phyloP scores from a whole-genome alignment of 768 basidiomycete species.

The Boletus speciosus region DNA sequence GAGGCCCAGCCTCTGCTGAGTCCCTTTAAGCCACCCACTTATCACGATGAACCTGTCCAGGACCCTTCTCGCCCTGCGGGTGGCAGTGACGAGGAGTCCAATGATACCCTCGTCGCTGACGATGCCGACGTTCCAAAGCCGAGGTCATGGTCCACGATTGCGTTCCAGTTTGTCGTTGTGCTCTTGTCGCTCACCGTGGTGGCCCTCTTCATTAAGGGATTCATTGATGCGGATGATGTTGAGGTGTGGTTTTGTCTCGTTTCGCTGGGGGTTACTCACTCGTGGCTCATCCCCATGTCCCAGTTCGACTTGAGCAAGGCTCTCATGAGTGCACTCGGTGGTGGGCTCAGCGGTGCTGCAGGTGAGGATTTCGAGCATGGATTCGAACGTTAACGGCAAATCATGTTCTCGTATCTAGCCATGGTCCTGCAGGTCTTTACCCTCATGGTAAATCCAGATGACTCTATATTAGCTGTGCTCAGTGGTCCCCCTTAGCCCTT shows the following conservation, averaged over 20 bases:
- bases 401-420: conserved; percentile 40
- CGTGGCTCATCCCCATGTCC: conserved; percentile 16
- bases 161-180: conserved; percentile 33
- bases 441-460: conserved; percentile 54
- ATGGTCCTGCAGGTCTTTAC: conserved; percentile 94
- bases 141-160: conserved; percentile 11
- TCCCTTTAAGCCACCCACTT: conserved; percentile 12
- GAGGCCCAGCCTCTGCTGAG: conserved; percentile 26
- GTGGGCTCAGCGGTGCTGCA: conserved; percentile 86
- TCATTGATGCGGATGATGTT: conserved; percentile 64
- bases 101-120: background rate
- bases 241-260: conserved; percentile 43
- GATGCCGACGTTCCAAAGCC: conserved; percentile 5
- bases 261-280: conserved; percentile 46
- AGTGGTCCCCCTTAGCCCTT: conserved; percentile 52
- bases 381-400: background rate
- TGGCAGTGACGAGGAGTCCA: conserved; percentile 19
- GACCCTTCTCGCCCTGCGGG: background rate
- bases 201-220: conserved; percentile 61
- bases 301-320: conserved; percentile 82
- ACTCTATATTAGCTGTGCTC: background rate
- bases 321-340: conserved; percentile 79
- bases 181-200: conserved; percentile 39
- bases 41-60: conserved; percentile 10
- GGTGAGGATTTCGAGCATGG: conserved; percentile 37